A percentile compares a stretch with the other conserved stretches of the same genome.
These are phyloP conservation scores for Diutina catenulata DNA, from an alignment of 1,139 yeast genomes.

Conservation along the genomic window DNA sequence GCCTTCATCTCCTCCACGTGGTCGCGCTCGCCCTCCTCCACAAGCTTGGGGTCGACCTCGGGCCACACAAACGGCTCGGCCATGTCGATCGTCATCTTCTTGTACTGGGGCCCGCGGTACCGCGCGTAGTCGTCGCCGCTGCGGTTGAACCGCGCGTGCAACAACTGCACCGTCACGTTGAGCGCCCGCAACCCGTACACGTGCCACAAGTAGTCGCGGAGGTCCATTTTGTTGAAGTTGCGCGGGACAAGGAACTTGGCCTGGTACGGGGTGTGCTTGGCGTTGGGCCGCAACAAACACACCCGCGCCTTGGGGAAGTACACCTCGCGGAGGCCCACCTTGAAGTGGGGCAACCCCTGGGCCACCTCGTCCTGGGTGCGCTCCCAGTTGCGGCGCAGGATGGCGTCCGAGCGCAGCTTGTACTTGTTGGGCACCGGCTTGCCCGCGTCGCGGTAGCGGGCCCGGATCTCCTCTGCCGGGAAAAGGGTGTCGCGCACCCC, in stretches of 20 bases:
- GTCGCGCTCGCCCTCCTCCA: neutral
- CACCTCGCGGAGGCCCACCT: slow-evolving; percentile 58
- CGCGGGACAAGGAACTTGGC: slow-evolving; percentile 91
- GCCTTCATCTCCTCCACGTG: neutral
- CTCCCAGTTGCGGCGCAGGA: slow-evolving; percentile 28
- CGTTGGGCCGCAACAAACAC: slow-evolving; percentile 72
- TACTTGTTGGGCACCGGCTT: slow-evolving; percentile 34
- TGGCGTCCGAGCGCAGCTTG: slow-evolving; percentile 22
- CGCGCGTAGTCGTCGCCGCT: slow-evolving; percentile 55
- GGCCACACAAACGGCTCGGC: slow-evolving; percentile 94
- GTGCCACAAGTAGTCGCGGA: slow-evolving; percentile 83
- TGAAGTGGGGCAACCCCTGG: slow-evolving; percentile 66
- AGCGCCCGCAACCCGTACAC: slow-evolving; percentile 81
- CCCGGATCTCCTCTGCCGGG: slow-evolving; percentile 27
- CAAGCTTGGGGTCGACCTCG: slow-evolving; percentile 28
- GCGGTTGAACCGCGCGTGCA: slow-evolving; percentile 61
- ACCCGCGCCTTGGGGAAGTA: slow-evolving; percentile 81
- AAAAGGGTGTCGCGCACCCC: slow-evolving; percentile 28
- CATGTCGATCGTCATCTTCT: slow-evolving; percentile 94
- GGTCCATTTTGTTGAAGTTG: slow-evolving; percentile 79
- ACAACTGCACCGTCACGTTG: slow-evolving; percentile 74
- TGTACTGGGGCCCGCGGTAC: slow-evolving; percentile 68
- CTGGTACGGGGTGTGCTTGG: slow-evolving; percentile 91
- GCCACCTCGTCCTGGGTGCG: slow-evolving; percentile 45
- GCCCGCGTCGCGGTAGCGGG: slow-evolving; percentile 24